phyloP scores from a whole-genome alignment of 805 yeast species.

The Lachancea cidri region DNA sequence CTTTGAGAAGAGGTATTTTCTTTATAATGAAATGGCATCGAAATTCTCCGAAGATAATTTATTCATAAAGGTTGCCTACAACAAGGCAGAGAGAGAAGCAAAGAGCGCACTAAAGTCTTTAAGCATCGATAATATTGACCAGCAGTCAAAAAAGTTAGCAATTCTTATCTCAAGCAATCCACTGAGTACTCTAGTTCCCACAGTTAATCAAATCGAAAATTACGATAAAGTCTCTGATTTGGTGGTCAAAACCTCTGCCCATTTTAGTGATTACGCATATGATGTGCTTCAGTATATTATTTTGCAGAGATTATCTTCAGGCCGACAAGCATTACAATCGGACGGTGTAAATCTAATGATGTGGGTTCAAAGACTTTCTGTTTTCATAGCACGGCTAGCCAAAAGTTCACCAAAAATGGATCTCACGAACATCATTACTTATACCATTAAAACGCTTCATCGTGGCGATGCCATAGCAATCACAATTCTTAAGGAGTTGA shows the following conservation, averaged over 20 bases:
- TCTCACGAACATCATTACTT: slow-evolving; percentile 54
- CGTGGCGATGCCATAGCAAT: slow-evolving; percentile 54
- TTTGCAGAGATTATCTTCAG: slow-evolving; percentile 61
- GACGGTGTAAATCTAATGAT: slow-evolving; percentile 77
- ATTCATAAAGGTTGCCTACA: slow-evolving; percentile 52
- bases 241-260: slow-evolving; percentile 72
- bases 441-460: slow-evolving; percentile 58
- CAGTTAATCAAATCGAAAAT: slow-evolving; percentile 81
- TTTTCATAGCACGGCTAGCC: slow-evolving; percentile 71
- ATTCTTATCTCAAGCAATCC: slow-evolving; percentile 74
- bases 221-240: slow-evolving; percentile 80
- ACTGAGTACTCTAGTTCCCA: slow-evolving; percentile 62
- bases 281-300: slow-evolving; percentile 75
- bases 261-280: slow-evolving; percentile 75
- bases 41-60: slow-evolving; percentile 52
- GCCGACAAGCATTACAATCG: slow-evolving; percentile 60
- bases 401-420: slow-evolving; percentile 51
- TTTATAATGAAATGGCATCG: slow-evolving; percentile 74
- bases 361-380: slow-evolving; percentile 82
- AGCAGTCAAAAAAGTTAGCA: slow-evolving; percentile 69
- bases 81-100: slow-evolving; percentile 71
- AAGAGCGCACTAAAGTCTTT: slow-evolving; percentile 73
- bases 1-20: slow-evolving; percentile 58
- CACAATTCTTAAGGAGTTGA: slow-evolving; percentile 59
- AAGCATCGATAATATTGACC: slow-evolving; percentile 69